These are phyloP conservation scores for Kwoniella newhampshirensis DNA, from an alignment of 768 basidiomycete genomes.

Conservation along the genomic window DNA sequence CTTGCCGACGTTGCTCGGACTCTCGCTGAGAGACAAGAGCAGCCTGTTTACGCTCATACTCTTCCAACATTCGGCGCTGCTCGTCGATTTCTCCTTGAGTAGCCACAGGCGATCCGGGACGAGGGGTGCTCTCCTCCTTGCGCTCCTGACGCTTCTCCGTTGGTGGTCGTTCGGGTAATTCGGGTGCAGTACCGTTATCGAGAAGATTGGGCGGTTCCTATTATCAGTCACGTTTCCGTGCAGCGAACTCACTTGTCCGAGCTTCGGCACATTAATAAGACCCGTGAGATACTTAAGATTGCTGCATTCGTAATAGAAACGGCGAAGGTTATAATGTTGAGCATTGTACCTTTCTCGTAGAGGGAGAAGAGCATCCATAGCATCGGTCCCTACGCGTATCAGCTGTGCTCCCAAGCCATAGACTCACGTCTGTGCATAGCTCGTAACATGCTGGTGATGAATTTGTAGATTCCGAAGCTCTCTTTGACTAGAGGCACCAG, in stretches of 20 bases:
- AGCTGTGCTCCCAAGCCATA: neutral
- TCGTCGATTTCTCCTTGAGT: conserved; percentile 73
- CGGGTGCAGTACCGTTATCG: conserved; percentile 76
- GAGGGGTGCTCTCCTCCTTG: conserved; percentile 60
- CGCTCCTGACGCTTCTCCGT: conserved; percentile 56
- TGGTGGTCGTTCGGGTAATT: conserved; percentile 72
- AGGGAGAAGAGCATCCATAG: conserved; percentile 83
- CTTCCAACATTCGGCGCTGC: conserved; percentile 88
- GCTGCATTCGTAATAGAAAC: conserved; percentile 99
- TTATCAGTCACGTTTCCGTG: conserved; percentile 13
- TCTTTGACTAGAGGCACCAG: conserved; percentile 97
- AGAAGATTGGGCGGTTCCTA: conserved; percentile 95
- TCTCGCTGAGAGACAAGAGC: conserved; percentile 77
- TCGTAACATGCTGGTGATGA: conserved; percentile 97
- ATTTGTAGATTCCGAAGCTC: conserved; percentile 97
- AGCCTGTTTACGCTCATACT: conserved; percentile 95
- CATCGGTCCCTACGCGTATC: conserved; percentile 70
- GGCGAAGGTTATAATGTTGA: conserved; percentile 89
- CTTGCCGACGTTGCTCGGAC: conserved; percentile 75
- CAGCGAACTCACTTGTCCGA: conserved; percentile 68
- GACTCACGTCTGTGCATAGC: conserved; percentile 88
- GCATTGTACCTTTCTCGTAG: conserved; percentile 80
- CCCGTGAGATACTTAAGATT: conserved; percentile 97
- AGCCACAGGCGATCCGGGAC: conserved; percentile 64
- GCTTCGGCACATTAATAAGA: conserved; percentile 95